Base-by-base conservation (phyloP, 2,329 filamentous ascomycete species). In the Arthroderma uncinatum region DNA sequence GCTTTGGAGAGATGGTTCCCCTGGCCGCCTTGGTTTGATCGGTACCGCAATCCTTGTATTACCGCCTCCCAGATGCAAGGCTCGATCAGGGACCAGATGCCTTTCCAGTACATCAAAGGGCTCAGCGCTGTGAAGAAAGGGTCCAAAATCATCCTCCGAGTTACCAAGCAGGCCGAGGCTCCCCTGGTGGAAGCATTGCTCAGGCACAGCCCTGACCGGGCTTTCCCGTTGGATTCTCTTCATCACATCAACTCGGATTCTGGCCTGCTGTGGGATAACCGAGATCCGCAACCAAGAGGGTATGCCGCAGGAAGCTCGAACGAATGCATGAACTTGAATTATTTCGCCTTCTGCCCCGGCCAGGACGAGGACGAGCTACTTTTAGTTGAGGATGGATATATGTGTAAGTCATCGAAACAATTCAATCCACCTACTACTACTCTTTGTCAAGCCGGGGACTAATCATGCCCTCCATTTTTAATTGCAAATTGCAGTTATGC, bases 281-380 rank as follows among this genome's bases (percentile, higher is more conserved):
- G 33, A 23, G 56, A 55, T 37, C 33, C 16, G 12, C 33, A 57
- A 3, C 53, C 53, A 14, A 28, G 53, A 5, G 58, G 39, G 44
- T 59, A 59, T 42, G 39, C 50, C 1, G 52, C 58, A 5, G 58
- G 58, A 9, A 59, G 21, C 23, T 58, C 58, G 33, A 55, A 52
- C 23, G 25, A 53, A n/a, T 57, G 55, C 25, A 59, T 58, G 58
- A 59, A 59, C 28, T 28, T 59, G 40, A 55, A 55, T 16, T 58
- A 36, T 53, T 55, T 59, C 28, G 53, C 56, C 14, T 59, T 59
- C 25, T 59, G 55, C 19, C 58, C 58, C 2, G 44, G 56, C n/a
- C 58, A 59, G 19, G 16, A 59, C 25, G 21, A 36, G 14, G 53
- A 59, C 16, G 56, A 58, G 23, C 56, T 59, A 19, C 37, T 48